phyloP scores from a whole-genome alignment of 2,329 filamentous ascomycete species.

The Colletotrichum aenigma region DNA sequence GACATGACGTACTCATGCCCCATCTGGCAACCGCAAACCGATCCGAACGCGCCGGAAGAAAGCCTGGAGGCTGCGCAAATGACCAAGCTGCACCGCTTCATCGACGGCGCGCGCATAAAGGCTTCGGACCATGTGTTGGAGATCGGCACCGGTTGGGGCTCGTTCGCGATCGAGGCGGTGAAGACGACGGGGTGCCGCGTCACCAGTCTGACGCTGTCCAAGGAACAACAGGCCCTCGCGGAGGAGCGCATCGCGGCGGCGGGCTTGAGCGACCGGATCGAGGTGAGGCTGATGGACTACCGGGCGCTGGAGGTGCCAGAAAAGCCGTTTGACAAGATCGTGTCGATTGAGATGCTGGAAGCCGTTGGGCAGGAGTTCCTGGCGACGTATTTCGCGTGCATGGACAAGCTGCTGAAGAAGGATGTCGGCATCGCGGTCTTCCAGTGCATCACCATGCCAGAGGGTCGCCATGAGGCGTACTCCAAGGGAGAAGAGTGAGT shows the following conservation, averaged over 20 bases:
- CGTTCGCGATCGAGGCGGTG: slow-evolving; percentile 73
- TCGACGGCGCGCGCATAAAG: slow-evolving; percentile 68
- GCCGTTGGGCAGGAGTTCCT: slow-evolving; percentile 73
- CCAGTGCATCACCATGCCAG: slow-evolving; percentile 80
- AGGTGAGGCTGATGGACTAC: slow-evolving; percentile 73
- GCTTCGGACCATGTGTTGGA: slow-evolving; percentile 72
- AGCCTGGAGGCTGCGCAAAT: slow-evolving; percentile 69
- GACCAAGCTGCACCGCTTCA: slow-evolving; percentile 69
- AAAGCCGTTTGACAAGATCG: slow-evolving; percentile 69
- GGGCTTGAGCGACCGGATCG: slow-evolving; percentile 63
- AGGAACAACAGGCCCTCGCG: slow-evolving; percentile 71
- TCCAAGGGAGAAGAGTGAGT: slow-evolving; percentile 66
- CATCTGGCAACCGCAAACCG: slow-evolving; percentile 60
- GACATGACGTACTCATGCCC: slow-evolving; percentile 81
- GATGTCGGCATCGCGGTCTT: slow-evolving; percentile 72
- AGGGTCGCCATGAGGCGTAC: slow-evolving; percentile 69
- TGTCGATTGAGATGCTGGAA: slow-evolving; percentile 81
- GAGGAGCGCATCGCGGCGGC: slow-evolving; percentile 67
- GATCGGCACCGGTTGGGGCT: slow-evolving; percentile 79
- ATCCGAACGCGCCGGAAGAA: slow-evolving; percentile 50
- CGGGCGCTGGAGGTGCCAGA: slow-evolving; percentile 61
- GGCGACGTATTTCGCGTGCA: slow-evolving; percentile 68
- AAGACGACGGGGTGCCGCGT: slow-evolving; percentile 69
- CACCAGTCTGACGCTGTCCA: slow-evolving; percentile 70
- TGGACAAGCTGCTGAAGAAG: slow-evolving; percentile 68